Evolutionary conservation across 164 flowering plant genomes (phyloP).

Genomic region (Berberis vulgaris): DNA sequence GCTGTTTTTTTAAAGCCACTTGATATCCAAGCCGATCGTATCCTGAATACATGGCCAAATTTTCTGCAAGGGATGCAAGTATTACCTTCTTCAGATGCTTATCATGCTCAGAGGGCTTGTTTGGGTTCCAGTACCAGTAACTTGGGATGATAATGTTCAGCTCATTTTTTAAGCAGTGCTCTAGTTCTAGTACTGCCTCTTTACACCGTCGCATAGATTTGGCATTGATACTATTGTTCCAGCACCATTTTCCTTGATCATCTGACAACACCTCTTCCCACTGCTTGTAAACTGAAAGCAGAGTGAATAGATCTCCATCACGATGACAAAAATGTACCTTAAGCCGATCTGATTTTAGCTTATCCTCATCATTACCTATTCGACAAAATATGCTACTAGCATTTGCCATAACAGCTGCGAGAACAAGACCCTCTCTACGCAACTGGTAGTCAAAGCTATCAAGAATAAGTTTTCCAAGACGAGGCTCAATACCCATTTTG

Average conservation of each 20-base stretch:
- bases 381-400: slow-evolving; percentile 92
- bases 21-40: slow-evolving; percentile 80
- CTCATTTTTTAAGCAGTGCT: slow-evolving; percentile 58
- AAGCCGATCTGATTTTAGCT: slow-evolving; percentile 68
- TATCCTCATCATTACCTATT: slow-evolving; percentile 71
- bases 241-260: slow-evolving; percentile 71
- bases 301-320: slow-evolving; percentile 84
- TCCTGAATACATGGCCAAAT: slow-evolving; percentile 87
- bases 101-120: slow-evolving; percentile 34
- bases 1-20: slow-evolving; percentile 67
- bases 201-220: slow-evolving; percentile 84
- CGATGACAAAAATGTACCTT: slow-evolving; percentile 86
- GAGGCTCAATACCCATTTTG: slow-evolving; percentile 86
- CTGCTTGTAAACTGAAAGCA: slow-evolving; percentile 80
- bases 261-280: slow-evolving; percentile 55
- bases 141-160: slow-evolving; percentile 49
- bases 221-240: slow-evolving; percentile 92
- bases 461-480: slow-evolving; percentile 78
- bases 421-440: slow-evolving; percentile 82
- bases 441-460: slow-evolving; percentile 35
- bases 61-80: slow-evolving; percentile 72
- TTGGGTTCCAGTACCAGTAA: slow-evolving; percentile 75
- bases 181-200: slow-evolving; percentile 72
- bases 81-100: slow-evolving; percentile 43
- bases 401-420: slow-evolving; percentile 95